Evolutionary conservation across 345 rosid species (phyloP).

Genomic region (Bretschneidera sinensis): DNA sequence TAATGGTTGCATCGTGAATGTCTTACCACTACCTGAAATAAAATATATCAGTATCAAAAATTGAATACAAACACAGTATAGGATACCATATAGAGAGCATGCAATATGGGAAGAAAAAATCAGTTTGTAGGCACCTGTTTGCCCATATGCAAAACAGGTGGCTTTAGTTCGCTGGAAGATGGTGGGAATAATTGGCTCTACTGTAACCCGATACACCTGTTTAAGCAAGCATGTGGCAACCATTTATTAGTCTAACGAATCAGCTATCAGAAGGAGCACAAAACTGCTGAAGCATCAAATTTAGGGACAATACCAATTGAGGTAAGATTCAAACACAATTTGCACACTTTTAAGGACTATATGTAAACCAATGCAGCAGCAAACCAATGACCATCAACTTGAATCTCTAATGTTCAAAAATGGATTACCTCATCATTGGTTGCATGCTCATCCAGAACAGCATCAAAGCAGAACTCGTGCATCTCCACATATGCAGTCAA

Average conservation of each 20-base stretch:
- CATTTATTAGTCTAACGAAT: neutral
- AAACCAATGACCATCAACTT: slow-evolving; percentile 1
- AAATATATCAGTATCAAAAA: slow-evolving; percentile 6
- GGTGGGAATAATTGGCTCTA: slow-evolving; percentile 89
- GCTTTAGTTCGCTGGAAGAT: slow-evolving; percentile 96
- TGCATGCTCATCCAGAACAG: slow-evolving; percentile 81
- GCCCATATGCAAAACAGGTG: slow-evolving; percentile 99
- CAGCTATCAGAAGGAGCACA: too few species aligned
- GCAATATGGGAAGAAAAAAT: neutral
- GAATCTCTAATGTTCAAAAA: neutral
- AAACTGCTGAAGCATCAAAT: too few species aligned
- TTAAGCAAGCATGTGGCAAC: neutral
- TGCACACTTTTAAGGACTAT: neutral
- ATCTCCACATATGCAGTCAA: slow-evolving; percentile 97
- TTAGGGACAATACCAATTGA: too few species aligned
- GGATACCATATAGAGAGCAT: neutral
- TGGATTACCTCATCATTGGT: slow-evolving; percentile 86
- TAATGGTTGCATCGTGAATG: slow-evolving; percentile 96
- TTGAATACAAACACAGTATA: neutral
- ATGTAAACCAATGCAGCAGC: neutral
- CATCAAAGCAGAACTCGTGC: slow-evolving; percentile 99
- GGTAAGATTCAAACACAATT: neutral
- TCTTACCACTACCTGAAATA: slow-evolving; percentile 92
- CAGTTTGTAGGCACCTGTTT: slow-evolving; percentile 59
- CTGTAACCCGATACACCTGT: slow-evolving; percentile 85